Conservation (phyloP, 768 basidiomycete genomes). For the Leccinum fibrillosum region DNA sequence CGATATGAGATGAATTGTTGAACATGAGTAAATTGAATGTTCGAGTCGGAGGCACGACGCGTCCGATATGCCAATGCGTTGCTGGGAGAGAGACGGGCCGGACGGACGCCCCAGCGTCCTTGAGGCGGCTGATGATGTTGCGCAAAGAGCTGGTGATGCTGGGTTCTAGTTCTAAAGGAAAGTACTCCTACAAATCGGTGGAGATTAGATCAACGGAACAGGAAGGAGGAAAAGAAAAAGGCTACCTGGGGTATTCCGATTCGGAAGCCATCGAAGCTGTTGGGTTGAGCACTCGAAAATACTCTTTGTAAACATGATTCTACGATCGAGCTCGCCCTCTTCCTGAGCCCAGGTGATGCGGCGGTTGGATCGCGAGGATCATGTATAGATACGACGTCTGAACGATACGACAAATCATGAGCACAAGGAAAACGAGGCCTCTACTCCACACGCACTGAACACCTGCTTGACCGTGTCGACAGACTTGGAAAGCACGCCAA, state of each 20-base stretch:
- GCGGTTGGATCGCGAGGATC: constrained; percentile 79
- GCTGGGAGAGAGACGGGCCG: constrained; percentile 71
- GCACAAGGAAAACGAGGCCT: neutral
- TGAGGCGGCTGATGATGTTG: constrained; percentile 39
- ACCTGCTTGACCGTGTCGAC: constrained; percentile 48
- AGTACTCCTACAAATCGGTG: constrained; percentile 58
- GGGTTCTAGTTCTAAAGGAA: constrained; percentile 61
- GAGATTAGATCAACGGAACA: neutral
- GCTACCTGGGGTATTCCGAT: constrained; percentile 75
- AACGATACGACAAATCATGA: neutral
- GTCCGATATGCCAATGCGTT: constrained; percentile 28
- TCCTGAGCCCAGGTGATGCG: constrained; percentile 39
- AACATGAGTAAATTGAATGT: neutral
- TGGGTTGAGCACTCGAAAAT: neutral
- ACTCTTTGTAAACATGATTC: constrained; percentile 1
- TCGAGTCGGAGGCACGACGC: neutral
- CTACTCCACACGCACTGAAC: constrained; percentile 49
- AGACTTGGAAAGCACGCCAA: constrained; percentile 71
- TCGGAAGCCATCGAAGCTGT: constrained; percentile 48
- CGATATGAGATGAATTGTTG: neutral
- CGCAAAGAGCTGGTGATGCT: constrained; percentile 46
- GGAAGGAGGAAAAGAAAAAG: neutral
- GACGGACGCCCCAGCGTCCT: constrained; percentile 58
- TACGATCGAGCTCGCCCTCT: constrained; percentile 32
- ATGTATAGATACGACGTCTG: constrained; percentile 39